Percentiles rank a stretch among this genome's conserved stretches.
phyloP scores from a whole-genome alignment of 306 rosid genomes.

The Sphenostylis stenocarpa region DNA sequence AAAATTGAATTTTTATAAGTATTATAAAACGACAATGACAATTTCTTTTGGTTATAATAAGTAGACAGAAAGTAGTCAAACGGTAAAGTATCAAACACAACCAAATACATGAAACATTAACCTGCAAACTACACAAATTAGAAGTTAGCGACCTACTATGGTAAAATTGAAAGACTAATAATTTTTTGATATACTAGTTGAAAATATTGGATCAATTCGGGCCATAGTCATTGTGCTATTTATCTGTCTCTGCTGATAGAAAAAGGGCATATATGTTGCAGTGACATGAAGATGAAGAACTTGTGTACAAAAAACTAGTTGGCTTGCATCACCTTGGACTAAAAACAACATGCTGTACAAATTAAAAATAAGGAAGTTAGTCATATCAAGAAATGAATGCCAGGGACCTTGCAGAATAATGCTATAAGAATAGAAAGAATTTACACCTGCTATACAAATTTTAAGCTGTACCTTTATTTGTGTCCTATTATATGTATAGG shows the following conservation, averaged over 20 bases:
- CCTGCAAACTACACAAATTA: background rate
- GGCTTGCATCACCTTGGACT: conserved; percentile 47
- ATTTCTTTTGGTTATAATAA: too few relatives aligned
- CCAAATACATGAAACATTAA: background rate
- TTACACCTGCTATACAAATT: conserved; percentile 18
- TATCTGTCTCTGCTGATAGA: background rate
- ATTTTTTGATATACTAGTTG: background rate
- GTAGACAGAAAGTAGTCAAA: background rate
- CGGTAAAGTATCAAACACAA: background rate
- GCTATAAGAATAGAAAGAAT: conserved; percentile 7
- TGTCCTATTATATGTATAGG: conserved; percentile 82
- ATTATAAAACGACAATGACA: too few relatives aligned
- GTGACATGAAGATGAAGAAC: background rate
- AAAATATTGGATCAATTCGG: background rate
- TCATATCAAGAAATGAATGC: conserved; percentile 2
- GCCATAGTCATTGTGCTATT: background rate
- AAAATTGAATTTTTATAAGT: too few relatives aligned
- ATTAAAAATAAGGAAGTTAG: conserved; percentile 33
- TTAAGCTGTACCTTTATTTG: conserved; percentile 73
- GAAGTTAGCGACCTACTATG: background rate
- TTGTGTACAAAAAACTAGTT: background rate
- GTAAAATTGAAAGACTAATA: background rate
- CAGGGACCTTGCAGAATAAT: background rate
- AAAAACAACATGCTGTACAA: conserved; percentile 78
- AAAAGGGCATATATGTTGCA: background rate